Base-by-base conservation (phyloP, 257 asterid species). In the Nemophila menziesii region DNA sequence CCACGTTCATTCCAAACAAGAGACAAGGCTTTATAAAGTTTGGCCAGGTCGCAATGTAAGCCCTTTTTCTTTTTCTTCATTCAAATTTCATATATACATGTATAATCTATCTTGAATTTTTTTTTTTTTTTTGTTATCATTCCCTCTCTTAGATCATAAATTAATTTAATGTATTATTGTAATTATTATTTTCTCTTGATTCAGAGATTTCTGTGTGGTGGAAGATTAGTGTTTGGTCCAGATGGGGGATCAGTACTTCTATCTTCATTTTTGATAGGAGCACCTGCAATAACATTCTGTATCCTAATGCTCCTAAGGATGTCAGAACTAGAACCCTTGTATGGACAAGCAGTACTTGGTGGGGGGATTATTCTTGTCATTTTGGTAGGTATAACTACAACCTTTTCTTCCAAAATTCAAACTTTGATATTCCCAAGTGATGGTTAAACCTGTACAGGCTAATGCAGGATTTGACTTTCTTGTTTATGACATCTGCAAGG, bases 41-140 rank as follows among this genome's bases (percentile, higher is more conserved):
- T 87, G 97, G 97, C 71, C 60, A 66, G 97, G 97, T 54, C 89
- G 92, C 42, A 87, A 83, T 60, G 97, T 87, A 71, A 67, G 56
- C 39, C 11, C 1, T 36, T 33, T 37, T 11, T 23, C 9, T 23
- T 41, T 14, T 18, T 8, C 14, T 20, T 11, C 9, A 0, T 8
- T 13, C 0, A 2, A n/a, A n/a, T n/a, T n/a, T n/a, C n/a, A n/a
- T n/a, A n/a, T n/a, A n/a, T n/a, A n/a, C n/a, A n/a, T n/a, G n/a
- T n/a, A n/a, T n/a, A n/a, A n/a, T n/a, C 22, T 23, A 8, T 7
- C 14, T 2, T 41, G 16, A 5, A 19, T 18, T 1, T 40, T 4
- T 40, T 8, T 9, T 40, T 0, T 14, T 15, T 18, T 19, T 18
- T 10, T 40, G 11, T 0, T 40, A 16, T 13, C n/a, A 29, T 29